Conservation (phyloP, 805 yeast species). For the Tanozyma kutaoensis region DNA sequence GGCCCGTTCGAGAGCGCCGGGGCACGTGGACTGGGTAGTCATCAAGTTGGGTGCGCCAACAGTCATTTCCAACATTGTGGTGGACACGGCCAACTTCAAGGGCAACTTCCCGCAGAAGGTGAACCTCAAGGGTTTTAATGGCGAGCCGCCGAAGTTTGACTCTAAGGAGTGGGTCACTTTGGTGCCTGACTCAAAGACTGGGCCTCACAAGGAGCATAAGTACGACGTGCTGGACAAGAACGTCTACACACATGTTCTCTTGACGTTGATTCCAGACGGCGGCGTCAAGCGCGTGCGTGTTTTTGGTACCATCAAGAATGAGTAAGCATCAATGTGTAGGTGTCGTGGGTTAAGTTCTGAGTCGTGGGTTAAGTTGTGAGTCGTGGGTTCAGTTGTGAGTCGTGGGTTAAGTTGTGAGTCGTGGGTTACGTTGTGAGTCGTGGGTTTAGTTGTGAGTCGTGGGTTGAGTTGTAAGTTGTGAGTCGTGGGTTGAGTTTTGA, state of each 20-base stretch:
- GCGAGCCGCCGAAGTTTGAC: slow-evolving; percentile 26
- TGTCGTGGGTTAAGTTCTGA: not conserved
- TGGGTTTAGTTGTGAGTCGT: not conserved
- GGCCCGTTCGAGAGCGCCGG: slow-evolving; percentile 66
- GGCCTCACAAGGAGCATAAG: slow-evolving; percentile 73
- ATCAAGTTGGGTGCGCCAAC: slow-evolving; percentile 63
- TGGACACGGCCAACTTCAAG: slow-evolving; percentile 89
- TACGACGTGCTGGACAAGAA: slow-evolving; percentile 20
- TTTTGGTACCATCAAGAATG: slow-evolving; percentile 48
- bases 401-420: not conserved
- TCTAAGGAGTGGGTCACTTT: slow-evolving; percentile 46
- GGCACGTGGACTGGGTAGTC: slow-evolving; percentile 88
- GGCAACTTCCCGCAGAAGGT: slow-evolving; percentile 89
- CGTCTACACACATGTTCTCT: slow-evolving; percentile 55
- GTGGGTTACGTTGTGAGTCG: not conserved
- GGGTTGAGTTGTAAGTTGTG: not conserved
- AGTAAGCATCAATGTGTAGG: not conserved
- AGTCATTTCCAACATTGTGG: slow-evolving; percentile 42
- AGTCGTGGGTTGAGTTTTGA: too few relatives aligned
- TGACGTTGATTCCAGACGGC: slow-evolving; percentile 90
- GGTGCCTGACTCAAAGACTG: slow-evolving; percentile 59
- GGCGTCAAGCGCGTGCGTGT: slow-evolving; percentile 89
- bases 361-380: not conserved
- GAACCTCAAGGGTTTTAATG: slow-evolving; percentile 33
- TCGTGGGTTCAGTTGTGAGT: not conserved